Evolutionary conservation across 2,329 filamentous ascomycete genomes (phyloP), one percentile per base, ranked within the genome.

Genomic region (Helotiales sp.): DNA sequence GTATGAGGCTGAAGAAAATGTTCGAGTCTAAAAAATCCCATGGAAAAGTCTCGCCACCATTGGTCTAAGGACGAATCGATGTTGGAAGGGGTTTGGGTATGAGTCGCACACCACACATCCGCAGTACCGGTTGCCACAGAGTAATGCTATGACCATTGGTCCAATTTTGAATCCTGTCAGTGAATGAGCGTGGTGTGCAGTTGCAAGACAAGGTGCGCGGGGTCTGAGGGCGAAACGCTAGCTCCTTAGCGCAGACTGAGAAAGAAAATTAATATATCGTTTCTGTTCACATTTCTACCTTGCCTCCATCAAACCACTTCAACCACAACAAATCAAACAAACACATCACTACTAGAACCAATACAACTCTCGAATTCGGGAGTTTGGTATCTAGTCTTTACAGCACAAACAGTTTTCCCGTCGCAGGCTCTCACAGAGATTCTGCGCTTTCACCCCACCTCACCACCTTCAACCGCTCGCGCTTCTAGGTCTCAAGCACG

Each of bases 401-500:
- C 71, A 64, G 46, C 55, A 65, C 57, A 60, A 54, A 40, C 58
- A 60, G 47, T 25, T 54, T 60, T 57, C 55, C 52, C 44, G 58
- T 66, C 68, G 68, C 68, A 72, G 68, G 57, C 64, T 72, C 69
- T 68, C 55, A 22, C 49, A 29, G 68, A 69, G 67, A 65, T 58
- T 58, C 67, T 70, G 67, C 70, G 66, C 64, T 55, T 63, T 58
- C 58, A 61, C 62, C 69, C 67, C 65, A 67, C 67, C 60, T 60
- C 40, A 59, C 55, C 55, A 56, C 60, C 49, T 46, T 60, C 56
- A 62, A 60, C 54, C 73, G n/a, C 79, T 81, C 60, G 66, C 67
- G 56, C 66, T 63, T 69, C 67, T 86, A 85, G 88, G 83, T 91
- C 85, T 77, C 81, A 89, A 86, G 83, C 87, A 79, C 80, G 77